phyloP scores from a whole-genome alignment of 176 grass and related monocot genomes.

The Oryza longistaminata region DNA sequence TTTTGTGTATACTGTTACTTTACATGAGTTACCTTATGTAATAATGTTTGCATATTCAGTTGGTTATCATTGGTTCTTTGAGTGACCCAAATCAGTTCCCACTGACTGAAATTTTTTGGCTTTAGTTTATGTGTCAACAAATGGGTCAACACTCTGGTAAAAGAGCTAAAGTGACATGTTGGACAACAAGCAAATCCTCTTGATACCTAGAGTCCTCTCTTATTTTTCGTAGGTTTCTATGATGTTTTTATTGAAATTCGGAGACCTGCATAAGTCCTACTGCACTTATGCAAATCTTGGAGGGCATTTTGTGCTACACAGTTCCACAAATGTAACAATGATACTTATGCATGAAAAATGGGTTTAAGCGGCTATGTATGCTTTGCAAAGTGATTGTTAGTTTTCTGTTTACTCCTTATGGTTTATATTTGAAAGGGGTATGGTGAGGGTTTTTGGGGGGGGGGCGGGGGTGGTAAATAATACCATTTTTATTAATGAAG shows the following conservation, averaged over 20 bases:
- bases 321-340: background rate
- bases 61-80: background rate
- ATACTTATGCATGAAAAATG: background rate
- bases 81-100: background rate
- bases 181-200: background rate
- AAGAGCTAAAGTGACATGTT: background rate
- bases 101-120: background rate
- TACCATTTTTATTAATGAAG: too few relatives aligned
- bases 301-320: background rate
- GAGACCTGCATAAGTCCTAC: background rate
- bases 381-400: background rate
- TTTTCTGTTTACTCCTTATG: background rate
- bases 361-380: background rate
- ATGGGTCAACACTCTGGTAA: background rate
- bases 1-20: background rate
- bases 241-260: background rate
- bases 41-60: background rate
- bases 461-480: too few relatives aligned
- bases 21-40: constrained; percentile 7
- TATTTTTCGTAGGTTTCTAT: background rate
- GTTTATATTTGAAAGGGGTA: too few relatives aligned
- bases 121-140: background rate
- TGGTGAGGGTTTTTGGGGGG: too few relatives aligned
- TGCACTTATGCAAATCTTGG: background rate
- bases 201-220: background rate